phyloP scores from a whole-genome alignment of 2,329 filamentous ascomycete genomes.

The Aotearoamyces nothofagi region DNA sequence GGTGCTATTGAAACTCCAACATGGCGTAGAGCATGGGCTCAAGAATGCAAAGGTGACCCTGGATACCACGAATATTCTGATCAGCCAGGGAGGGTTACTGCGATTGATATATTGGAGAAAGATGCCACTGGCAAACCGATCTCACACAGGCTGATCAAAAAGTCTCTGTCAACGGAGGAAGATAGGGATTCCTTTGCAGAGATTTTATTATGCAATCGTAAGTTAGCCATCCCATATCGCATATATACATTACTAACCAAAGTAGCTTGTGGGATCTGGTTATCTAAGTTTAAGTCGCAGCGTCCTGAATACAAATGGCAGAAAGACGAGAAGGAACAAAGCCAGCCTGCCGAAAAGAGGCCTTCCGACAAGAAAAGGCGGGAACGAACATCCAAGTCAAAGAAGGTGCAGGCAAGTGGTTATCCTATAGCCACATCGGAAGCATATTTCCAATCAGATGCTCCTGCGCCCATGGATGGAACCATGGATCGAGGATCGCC shows the following conservation, averaged over 20 bases:
- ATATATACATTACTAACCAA: slow-evolving; percentile 15
- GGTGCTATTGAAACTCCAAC: slow-evolving; percentile 92
- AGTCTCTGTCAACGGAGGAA: slow-evolving; percentile 44
- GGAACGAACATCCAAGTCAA: slow-evolving; percentile 21
- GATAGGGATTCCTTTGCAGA: slow-evolving; percentile 55
- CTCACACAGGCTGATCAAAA: slow-evolving; percentile 65
- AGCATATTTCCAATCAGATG: slow-evolving; percentile 36
- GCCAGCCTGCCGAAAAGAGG: slow-evolving; percentile 10
- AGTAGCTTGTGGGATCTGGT: slow-evolving; percentile 79
- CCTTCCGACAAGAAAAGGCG: slow-evolving; percentile 23
- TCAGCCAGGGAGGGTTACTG: slow-evolving; percentile 58
- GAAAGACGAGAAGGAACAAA: slow-evolving; percentile 37
- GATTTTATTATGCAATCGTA: slow-evolving; percentile 75
- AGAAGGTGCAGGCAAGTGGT: slow-evolving; percentile 7
- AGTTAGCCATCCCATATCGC: slow-evolving; percentile 24
- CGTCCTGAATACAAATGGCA: slow-evolving; percentile 69
- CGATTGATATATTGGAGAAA: slow-evolving; percentile 51
- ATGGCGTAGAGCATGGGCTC: slow-evolving; percentile 88
- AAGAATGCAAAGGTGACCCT: slow-evolving; percentile 55
- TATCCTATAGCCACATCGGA: slow-evolving; percentile 29
- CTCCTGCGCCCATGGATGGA: too few relatives aligned
- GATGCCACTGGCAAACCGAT: slow-evolving; percentile 47
- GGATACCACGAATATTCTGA: slow-evolving; percentile 56
- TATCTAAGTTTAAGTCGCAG: slow-evolving; percentile 75
- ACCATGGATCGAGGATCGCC: too few relatives aligned